Base-by-base conservation (phyloP, 148 eudicot genomes). In the Cornus suecica region DNA sequence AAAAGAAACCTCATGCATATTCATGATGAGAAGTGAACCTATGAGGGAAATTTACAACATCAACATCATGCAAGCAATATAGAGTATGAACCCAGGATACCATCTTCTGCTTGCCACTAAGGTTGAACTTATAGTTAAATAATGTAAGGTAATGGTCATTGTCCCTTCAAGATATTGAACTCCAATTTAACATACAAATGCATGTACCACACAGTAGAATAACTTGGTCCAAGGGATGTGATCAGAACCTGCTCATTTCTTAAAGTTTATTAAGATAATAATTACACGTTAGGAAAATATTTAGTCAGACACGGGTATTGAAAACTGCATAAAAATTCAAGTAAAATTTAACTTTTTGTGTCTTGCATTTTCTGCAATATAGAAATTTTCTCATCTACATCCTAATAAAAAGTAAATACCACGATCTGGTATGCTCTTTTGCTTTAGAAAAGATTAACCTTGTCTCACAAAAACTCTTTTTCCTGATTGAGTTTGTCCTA, bases 21-120 rank as follows among this genome's bases (percentile, higher is more conserved):
- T 76, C 74, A 69, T 69, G 66, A 28, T 18, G 68, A 18, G 41
- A 69, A 69, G 45, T 70, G 73, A 42, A n/a, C 73, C 73, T 70
- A 48, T 22, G 10, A 28, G 18, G 11, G 34, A 14, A 34, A 24
- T 10, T 66, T 42, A 66, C 69, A 66, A 34, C 22, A 28, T 28
- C 37, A 30, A 14, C 8, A 58, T 20, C 24, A 58, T 58, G 1
- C 25, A 58, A 18, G n/a, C 9, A 14, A 4, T 58, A 22, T 16
- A 22, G 9, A 58, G 25, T 58, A 5, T 18, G 20, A 56, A 58
- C 23, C 62, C 62, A 58, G 25, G 4, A 58, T 58, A 58, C 62
- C 62, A 58, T 58, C 62, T 58, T 58, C 62, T 58, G 62, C 62
- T n/a, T 58, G 20, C 62, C 62, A 58, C 23, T 18, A 58, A 5